Evolutionary conservation across 306 rosid species (phyloP), one percentile per base, ranked within the genome.

Genomic region (Prunus kanzakura): DNA sequence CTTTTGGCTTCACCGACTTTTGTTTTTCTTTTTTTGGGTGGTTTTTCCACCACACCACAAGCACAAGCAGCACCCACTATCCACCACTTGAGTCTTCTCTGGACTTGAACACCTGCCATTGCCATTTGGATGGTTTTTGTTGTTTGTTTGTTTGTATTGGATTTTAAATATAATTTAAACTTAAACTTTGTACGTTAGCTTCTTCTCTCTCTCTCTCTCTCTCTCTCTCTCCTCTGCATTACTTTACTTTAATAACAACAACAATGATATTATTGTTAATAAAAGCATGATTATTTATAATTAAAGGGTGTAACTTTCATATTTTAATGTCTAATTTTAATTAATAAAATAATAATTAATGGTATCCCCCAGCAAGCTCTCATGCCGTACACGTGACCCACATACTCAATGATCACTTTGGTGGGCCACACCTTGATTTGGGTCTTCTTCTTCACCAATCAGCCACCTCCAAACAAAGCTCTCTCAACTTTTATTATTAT

Each of bases 321-420:
- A 23, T 6, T 74, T 49, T 75, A 50, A 19, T 74, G 20, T 6
- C 12, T 13, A 3, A 71, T 15, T 14, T 25, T 69, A 22, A 25
- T 69, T 9, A 30, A 19, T 19, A 56, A 55, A 69, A 66, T 65
- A 54, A 13, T 27, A 58, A 30, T 84, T 75, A 69, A 82, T 83
- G 77, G 75, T 41, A 78, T 73, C 76, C 76, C 43, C 74, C 75
- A 38, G 50, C 75, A 30, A 82, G 35, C 80, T 65, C 76, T 79
- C 80, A 47, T 49, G 79, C 83, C 85, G 83, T 86, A 83, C 92
- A 85, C 88, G 87, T 86, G 93, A 82, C 86, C 92, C 90, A 87
- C 84, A 83, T 6, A 74, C 79, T 78, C 63, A 82, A 84, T 84
- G 81, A 84, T 83, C 81, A 75, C 78, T 66, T 13, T 84, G 76